phyloP scores from a whole-genome alignment of 2,329 filamentous ascomycete genomes.

The Arachnopeziza araneosa region DNA sequence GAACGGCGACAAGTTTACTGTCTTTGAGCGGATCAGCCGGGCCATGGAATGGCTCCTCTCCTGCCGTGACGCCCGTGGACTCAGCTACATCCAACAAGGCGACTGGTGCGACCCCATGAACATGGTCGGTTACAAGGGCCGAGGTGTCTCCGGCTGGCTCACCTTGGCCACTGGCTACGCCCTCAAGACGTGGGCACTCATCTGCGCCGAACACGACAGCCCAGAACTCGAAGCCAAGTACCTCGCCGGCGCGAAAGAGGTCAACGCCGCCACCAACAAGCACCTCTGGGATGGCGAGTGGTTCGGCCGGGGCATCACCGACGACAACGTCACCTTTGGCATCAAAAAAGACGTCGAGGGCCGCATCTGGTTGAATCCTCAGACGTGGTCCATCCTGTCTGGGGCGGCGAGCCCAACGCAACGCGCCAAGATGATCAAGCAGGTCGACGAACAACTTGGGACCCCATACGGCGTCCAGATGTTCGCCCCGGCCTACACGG shows the following conservation, averaged over 20 bases:
- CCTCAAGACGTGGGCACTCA: conserved; percentile 46
- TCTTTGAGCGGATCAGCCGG: conserved; percentile 49
- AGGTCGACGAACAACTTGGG: conserved; percentile 45
- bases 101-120: conserved; percentile 59
- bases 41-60: conserved; percentile 52
- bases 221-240: conserved; percentile 40
- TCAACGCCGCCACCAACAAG: conserved; percentile 45
- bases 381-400: conserved; percentile 49
- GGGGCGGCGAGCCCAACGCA: conserved; percentile 42
- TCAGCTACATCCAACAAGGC: conserved; percentile 53
- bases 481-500: conserved; percentile 49
- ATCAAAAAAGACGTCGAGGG: conserved; percentile 45
- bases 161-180: conserved; percentile 50
- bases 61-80: conserved; percentile 45
- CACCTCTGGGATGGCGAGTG: conserved; percentile 52
- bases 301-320: conserved; percentile 53
- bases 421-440: conserved; percentile 39
- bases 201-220: conserved; percentile 42
- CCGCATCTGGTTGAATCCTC: conserved; percentile 53
- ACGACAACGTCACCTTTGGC: conserved; percentile 48
- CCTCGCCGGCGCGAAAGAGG: conserved; percentile 37
- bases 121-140: conserved; percentile 55
- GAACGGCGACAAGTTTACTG: conserved; percentile 42
- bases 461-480: conserved; percentile 51
- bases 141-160: conserved; percentile 53